phyloP scores from a whole-genome alignment of 192 early-diverging fungal genomes.

The Umbelopsis ramanniana region DNA sequence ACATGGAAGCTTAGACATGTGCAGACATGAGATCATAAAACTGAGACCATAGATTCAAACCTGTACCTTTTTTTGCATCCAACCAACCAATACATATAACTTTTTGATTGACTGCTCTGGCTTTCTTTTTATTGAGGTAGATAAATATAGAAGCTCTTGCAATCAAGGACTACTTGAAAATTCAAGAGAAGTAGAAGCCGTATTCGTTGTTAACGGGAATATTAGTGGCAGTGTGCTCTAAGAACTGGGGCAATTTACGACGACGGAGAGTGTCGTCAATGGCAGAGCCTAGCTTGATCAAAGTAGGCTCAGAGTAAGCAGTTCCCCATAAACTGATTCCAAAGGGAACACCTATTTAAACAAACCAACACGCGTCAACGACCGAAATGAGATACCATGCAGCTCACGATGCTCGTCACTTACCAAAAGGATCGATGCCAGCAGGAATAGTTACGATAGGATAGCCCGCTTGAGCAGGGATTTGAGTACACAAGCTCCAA shows the following conservation, averaged over 20 bases:
- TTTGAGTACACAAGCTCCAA: slow-evolving; percentile 16
- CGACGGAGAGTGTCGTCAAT: slow-evolving; percentile 22
- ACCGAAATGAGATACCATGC: neutral
- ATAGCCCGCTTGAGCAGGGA: slow-evolving; percentile 11
- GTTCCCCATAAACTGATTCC: slow-evolving; percentile 20
- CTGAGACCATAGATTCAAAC: neutral
- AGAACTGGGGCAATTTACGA: neutral
- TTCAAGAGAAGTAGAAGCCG: slow-evolving; percentile 6
- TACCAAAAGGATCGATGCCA: slow-evolving; percentile 15
- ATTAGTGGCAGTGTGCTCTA: neutral
- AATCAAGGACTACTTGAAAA: too few relatives aligned
- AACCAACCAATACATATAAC: neutral
- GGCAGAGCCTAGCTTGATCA: slow-evolving; percentile 22
- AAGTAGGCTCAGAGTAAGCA: slow-evolving; percentile 9
- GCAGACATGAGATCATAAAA: too few relatives aligned
- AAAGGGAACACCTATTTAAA: neutral
- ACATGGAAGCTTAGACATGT: slow-evolving; percentile 1
- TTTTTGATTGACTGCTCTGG: too few relatives aligned
- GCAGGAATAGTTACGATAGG: slow-evolving; percentile 15
- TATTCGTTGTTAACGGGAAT: slow-evolving; percentile 8
- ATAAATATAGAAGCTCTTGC: too few relatives aligned
- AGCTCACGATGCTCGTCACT: neutral
- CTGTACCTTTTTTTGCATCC: neutral
- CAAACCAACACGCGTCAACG: neutral
- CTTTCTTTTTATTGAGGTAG: too few relatives aligned